Percentiles rank a stretch among this genome's conserved stretches.
Evolutionary conservation across 352 stramenopile genomes (phyloP).

Genomic region (Elongisporangium anandrum): DNA sequence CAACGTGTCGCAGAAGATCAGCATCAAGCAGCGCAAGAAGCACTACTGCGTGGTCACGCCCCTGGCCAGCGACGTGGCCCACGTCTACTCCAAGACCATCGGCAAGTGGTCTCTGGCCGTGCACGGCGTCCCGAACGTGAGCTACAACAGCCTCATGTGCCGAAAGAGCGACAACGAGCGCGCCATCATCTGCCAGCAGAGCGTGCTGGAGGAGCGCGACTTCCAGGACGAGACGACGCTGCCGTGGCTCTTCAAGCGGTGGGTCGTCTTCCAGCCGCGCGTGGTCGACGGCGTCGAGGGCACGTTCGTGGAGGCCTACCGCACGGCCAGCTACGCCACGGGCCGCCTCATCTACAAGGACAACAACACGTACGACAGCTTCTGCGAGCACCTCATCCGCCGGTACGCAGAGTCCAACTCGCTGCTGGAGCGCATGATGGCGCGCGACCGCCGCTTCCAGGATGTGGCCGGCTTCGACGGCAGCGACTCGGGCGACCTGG

Average conservation of each 20-base stretch:
- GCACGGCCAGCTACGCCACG: conserved; percentile 80
- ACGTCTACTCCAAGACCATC: conserved; percentile 83
- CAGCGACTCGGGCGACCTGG: conserved; percentile 26
- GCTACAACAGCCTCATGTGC: conserved; percentile 84
- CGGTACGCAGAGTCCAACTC: conserved; percentile 83
- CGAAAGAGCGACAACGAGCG: conserved; percentile 45
- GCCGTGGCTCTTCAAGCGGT: conserved; percentile 86
- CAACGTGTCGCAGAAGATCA: conserved; percentile 71
- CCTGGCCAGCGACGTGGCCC: conserved; percentile 65
- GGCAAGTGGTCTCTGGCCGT: conserved; percentile 82
- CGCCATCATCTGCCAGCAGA: conserved; percentile 82
- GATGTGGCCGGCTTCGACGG: conserved; percentile 35
- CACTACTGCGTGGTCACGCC: conserved; percentile 79
- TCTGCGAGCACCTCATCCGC: conserved; percentile 85
- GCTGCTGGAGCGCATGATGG: conserved; percentile 82
- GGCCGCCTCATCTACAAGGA: conserved; percentile 85
- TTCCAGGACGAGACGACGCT: conserved; percentile 77
- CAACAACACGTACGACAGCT: conserved; percentile 87
- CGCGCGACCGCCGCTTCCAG: conserved; percentile 65
- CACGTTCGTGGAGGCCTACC: conserved; percentile 78
- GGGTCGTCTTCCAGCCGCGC: conserved; percentile 78
- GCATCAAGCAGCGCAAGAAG: conserved; percentile 76
- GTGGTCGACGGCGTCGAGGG: conserved; percentile 69
- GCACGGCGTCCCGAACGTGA: conserved; percentile 80
- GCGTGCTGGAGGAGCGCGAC: conserved; percentile 77